Conservation (phyloP, 1,284 basidiomycete genomes). For the Schizophyllum amplum region DNA sequence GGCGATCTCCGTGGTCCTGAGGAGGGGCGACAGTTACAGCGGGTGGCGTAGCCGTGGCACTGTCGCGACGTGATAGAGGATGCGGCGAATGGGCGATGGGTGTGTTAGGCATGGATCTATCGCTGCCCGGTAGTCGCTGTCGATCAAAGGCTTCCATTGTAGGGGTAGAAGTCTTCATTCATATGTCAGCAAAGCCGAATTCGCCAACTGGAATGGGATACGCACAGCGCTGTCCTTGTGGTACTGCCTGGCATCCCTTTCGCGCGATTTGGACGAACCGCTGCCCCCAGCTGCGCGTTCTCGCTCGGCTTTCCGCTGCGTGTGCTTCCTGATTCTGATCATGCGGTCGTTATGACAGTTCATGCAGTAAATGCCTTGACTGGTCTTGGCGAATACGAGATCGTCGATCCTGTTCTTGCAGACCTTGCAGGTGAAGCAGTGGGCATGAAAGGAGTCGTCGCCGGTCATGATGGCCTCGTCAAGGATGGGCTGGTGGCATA, state of each 20-base stretch:
- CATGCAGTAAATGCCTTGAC: conserved; percentile 99
- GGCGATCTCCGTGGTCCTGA: conserved; percentile 12
- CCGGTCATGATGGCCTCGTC: conserved; percentile 99
- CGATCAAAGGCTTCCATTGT: neutral
- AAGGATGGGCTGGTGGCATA: conserved; percentile 86
- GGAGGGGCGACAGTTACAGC: conserved; percentile 34
- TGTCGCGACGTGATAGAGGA: neutral
- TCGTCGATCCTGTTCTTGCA: conserved; percentile 95
- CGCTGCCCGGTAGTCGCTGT: neutral
- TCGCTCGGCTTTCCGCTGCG: conserved; percentile 64
- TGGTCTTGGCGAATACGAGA: conserved; percentile 97
- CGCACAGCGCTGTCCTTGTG: neutral
- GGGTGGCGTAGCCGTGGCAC: conserved; percentile 14
- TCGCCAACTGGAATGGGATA: neutral
- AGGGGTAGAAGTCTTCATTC: neutral
- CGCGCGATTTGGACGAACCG: conserved; percentile 36
- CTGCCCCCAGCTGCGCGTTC: conserved; percentile 32
- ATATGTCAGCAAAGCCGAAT: neutral
- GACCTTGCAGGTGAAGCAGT: conserved; percentile 96
- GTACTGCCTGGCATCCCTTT: conserved; percentile 23
- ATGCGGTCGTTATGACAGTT: conserved; percentile 96
- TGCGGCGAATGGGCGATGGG: neutral
- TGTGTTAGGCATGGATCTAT: neutral
- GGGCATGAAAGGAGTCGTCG: conserved; percentile 96
- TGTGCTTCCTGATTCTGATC: conserved; percentile 83